Evolutionary conservation across 352 stramenopile species (phyloP), one percentile per base, ranked within the genome.

Genomic region (Globisporangium acanthophoron): DNA sequence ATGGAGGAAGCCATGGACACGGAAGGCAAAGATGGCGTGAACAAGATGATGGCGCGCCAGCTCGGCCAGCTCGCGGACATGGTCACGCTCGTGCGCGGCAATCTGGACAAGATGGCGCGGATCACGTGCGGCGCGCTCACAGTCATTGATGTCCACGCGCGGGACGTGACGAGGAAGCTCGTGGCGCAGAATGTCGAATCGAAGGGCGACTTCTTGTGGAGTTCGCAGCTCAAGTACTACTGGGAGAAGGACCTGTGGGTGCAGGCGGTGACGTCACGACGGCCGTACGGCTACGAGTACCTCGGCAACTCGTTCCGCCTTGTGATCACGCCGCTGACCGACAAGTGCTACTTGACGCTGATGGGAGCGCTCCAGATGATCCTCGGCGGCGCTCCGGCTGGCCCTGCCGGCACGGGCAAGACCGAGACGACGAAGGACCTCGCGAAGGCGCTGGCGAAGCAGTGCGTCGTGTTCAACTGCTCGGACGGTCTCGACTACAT

Each of bases 291-390:
- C 8, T 98, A 98, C 66, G 95, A 98, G 69, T 98, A 98, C 68
- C 66, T 98, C n/a, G 95, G 95, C 7, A 98, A 98, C 59, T 97
- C 88, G 40, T 97, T 97, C 48, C 81, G 95, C 9, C 73, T 98
- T 2, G 94, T 98, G 54, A 98, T 98, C 66, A 98, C 95, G 4
- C 95, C 95, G 3, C 65, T 98, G 27, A 98, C 94, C 0, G 94
- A 98, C 67, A 98, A 98, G 61, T 98, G 94, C 64, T 98, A 98
- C 69, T 56, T 98, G 35, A 98, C 94, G 24, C 74, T 98, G 13
- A 98, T 98, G 94, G 92, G 92, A 16, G 94, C 94, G 2, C 61
- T 98, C 21, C 94, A 98, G 65, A 98, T 98, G 92, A 97, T 96
- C 43, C 67, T 98, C 0, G 94, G 94, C 43, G 94, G 94, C 6